Evolutionary conservation across 2,329 filamentous ascomycete genomes (phyloP), one percentile per base, ranked within the genome.

Genomic region (Penicillium occitanis): DNA sequence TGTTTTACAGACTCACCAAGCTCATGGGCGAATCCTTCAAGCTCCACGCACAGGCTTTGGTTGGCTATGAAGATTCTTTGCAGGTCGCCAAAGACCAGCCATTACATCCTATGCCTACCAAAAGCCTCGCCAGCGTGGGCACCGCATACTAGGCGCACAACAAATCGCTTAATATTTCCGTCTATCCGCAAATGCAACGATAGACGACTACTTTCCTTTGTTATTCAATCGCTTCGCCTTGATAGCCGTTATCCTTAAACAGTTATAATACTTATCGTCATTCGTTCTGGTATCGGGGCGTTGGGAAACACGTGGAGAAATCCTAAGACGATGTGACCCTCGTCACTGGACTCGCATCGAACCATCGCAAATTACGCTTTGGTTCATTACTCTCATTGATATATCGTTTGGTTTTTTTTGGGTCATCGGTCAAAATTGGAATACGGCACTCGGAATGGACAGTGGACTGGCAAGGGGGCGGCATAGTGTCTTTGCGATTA

Each of bases 21-120:
- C 88, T 98, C 61, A 97, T 98, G 91, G 95, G 95, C 74, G 95
- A 98, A 81, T 93, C 95, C 62, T 98, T 99, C 86, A 95, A 96
- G 77, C 88, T 97, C 66, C 94, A 98, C 81, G 91, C 93, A 44
- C 93, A 98, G 82, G 93, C 95, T 70, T 88, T 99, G 40, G 88
- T 94, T 71, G 93, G 94, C 78, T 98, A 97, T 75, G 93, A 97
- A 76, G 94, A 97, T 77, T 79, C 76, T 59, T 69, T 79, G 58
- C 75, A 76, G 61, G 75, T 78, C 58, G 71, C 71, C 65, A 78
- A 79, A 70, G 78, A 80, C 55, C 77, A 78, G 66, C 74, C 78
- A 51, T 75, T 80, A 35, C 78, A 80, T 53, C 75, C 77, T n/a
- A 78, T 80, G 73, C 75, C 78, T 11, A 76, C 76, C n/a, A 79